Base-by-base conservation (phyloP, 2,329 filamentous ascomycete genomes). In the Sclerotinia borealis region DNA sequence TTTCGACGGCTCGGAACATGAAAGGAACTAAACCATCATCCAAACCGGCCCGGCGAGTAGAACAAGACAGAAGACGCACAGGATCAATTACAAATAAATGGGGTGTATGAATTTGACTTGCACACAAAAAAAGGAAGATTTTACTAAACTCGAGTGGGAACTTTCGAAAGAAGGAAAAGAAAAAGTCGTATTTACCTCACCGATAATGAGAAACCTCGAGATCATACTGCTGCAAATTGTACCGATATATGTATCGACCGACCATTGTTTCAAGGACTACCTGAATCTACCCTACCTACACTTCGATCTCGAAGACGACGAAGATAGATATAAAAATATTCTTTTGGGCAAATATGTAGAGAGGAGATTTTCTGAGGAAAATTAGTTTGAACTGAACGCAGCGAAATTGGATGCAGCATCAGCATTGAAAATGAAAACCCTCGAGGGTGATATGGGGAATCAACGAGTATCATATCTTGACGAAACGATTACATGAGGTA, bases 271-370 rank as follows among this genome's bases (percentile, higher is more conserved):
- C 79, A 83, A 45, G 69, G 71, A 0, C 73, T 85, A 10, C 82
- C 83, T 0, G 83, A 86, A 69, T 81, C 82, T 0, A 82, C n/a
- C n/a, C n/a, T n/a, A n/a, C n/a, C n/a, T n/a, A n/a, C n/a, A n/a
- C n/a, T n/a, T 87, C 64, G 83, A 87, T 67, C 72, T 87, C 0
- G 82, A 84, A 37, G 68, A 86, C 1, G 82, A 86, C 19, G 76
- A 78, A 15, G 72, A 75, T 0, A 15, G 72, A 75, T 0, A 69
- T 71, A 3, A 70, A 77, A 34, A 75, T 71, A 1, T 73, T 87
- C 31, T 87, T 83, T 71, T 87, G 84, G 85, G 85, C 84, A 0
- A 85, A 87, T 66, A n/a, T n/a, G n/a, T n/a, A n/a, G n/a, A 76
- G 85, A 0, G 85, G 84, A 4, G 84, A 87, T 66, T 72, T 80